Evolutionary conservation across 176 grass and related monocot species (phyloP).

Genomic region (Oryza nivara): DNA sequence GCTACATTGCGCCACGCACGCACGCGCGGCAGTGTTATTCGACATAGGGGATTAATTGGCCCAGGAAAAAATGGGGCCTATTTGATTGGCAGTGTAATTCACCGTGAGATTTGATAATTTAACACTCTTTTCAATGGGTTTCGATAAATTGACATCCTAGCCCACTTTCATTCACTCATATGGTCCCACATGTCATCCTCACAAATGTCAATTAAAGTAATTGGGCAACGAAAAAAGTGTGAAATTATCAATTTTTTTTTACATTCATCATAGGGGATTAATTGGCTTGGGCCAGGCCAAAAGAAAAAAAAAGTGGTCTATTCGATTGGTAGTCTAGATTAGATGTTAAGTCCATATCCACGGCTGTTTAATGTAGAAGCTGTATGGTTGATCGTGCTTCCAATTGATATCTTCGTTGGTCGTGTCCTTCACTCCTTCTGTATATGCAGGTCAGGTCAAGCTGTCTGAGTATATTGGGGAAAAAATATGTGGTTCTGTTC

Average conservation of each 20-base stretch:
- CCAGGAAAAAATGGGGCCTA: neutral
- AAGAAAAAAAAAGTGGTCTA: neutral
- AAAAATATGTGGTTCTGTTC: slow-evolving; percentile 78
- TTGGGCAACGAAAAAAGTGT: no score
- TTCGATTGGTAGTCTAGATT: neutral
- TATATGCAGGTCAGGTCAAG: slow-evolving; percentile 75
- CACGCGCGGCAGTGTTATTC: neutral
- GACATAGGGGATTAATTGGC: no score
- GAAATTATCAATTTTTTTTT: no score
- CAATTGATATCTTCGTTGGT: neutral
- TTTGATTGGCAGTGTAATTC: neutral
- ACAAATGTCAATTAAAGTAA: no score
- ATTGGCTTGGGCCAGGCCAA: neutral
- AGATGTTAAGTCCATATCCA: neutral
- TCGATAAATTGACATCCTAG: no score
- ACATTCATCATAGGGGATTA: neutral
- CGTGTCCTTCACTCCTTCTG: neutral
- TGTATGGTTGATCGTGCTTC: neutral
- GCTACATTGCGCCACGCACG: neutral
- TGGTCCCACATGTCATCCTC: no score
- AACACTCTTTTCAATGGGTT: no score
- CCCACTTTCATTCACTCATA: no score
- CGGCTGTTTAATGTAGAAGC: neutral
- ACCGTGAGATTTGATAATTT: no score
- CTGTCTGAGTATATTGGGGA: slow-evolving; percentile 74